phyloP scores from a whole-genome alignment of 257 asterid genomes.

The Nicotiana paniculata region DNA sequence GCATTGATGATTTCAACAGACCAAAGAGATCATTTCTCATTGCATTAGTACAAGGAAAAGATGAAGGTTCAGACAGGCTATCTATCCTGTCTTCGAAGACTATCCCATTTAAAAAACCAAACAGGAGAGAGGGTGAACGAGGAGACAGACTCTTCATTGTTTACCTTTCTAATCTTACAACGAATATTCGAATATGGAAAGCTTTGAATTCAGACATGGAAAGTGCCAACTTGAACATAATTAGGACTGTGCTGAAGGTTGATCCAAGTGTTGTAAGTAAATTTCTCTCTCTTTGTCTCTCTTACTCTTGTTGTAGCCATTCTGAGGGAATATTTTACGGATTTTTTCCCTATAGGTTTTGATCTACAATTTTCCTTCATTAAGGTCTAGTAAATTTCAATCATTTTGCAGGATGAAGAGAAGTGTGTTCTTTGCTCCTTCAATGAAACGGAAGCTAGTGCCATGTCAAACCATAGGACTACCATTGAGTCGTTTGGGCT shows the following conservation, averaged over 20 bases:
- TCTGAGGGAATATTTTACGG: neutral
- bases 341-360: neutral
- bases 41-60: constrained; percentile 23
- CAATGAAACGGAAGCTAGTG: neutral
- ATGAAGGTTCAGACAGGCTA: neutral
- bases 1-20: constrained; percentile 29
- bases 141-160: constrained; percentile 25
- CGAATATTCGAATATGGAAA: constrained; percentile 45
- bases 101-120: neutral
- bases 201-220: constrained; percentile 25
- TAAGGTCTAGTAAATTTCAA: neutral
- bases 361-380: neutral
- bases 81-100: constrained; percentile 22
- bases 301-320: neutral
- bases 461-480: neutral
- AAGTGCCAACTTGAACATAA: constrained; percentile 16
- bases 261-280: constrained; percentile 21
- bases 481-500: constrained; percentile 10
- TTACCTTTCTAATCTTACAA: constrained; percentile 38
- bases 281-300: neutral
- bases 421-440: constrained; percentile 22
- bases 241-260: constrained; percentile 21
- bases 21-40: constrained; percentile 17
- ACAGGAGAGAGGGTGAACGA: neutral
- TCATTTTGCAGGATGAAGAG: constrained; percentile 23